Evolutionary conservation across 495 filamentous ascomycete genomes (phyloP).

Genomic region (Oleoguttula mirabilis): DNA sequence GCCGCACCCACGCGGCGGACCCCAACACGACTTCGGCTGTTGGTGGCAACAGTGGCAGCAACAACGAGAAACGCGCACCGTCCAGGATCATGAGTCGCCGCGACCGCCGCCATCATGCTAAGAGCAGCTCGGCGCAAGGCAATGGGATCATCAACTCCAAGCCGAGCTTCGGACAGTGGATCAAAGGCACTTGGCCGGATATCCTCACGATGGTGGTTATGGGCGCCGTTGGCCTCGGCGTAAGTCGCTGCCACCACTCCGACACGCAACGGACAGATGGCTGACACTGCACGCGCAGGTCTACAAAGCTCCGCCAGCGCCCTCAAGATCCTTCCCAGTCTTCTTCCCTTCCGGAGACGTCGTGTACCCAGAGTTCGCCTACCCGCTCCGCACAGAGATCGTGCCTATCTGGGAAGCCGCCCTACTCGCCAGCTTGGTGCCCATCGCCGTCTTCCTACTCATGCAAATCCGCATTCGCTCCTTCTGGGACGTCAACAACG

Average conservation of each 20-base stretch:
- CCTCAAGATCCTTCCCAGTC: constrained; percentile 45
- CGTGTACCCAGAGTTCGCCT: constrained; percentile 49
- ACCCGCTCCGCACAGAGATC: constrained; percentile 49
- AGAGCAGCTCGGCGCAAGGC: neutral
- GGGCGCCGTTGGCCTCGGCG: constrained; percentile 46
- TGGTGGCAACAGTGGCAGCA: neutral
- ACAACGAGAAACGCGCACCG: neutral
- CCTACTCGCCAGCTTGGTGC: constrained; percentile 41
- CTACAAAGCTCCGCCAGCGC: constrained; percentile 45
- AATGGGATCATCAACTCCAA: neutral
- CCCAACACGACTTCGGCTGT: no score
- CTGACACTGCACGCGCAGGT: constrained; percentile 31
- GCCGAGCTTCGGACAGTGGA: constrained; percentile 1
- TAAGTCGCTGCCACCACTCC: constrained; percentile 26
- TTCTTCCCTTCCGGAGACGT: constrained; percentile 46
- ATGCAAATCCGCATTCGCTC: constrained; percentile 48
- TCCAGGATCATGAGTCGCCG: neutral
- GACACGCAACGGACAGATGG: neutral
- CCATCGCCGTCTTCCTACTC: constrained; percentile 38
- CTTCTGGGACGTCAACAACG: constrained; percentile 59
- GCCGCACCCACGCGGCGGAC: no score
- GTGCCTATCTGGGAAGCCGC: constrained; percentile 50
- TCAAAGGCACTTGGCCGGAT: constrained; percentile 46
- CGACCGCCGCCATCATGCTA: neutral
- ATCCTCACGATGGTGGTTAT: constrained; percentile 44